phyloP scores from a whole-genome alignment of 192 early-diverging fungal genomes.

The Kappamyces sp. region DNA sequence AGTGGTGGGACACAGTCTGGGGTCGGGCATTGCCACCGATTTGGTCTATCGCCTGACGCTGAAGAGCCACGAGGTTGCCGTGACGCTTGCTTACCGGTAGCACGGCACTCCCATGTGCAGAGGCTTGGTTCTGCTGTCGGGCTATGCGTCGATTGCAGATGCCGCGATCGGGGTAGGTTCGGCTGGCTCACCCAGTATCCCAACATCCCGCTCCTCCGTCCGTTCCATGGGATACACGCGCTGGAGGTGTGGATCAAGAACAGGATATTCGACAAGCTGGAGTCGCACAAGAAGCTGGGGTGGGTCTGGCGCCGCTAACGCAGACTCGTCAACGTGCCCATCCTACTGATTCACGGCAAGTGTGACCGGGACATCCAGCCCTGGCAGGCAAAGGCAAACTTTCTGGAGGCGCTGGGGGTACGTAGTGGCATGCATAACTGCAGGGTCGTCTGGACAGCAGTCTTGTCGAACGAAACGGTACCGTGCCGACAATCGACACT shows the following conservation, averaged over 20 bases:
- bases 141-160: constrained; percentile 41
- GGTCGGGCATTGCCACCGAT: constrained; percentile 30
- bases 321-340: constrained; percentile 18
- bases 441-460: constrained; percentile 8
- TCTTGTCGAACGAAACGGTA: constrained; percentile 1
- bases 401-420: constrained; percentile 9
- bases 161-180: constrained; percentile 28
- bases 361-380: constrained; percentile 40
- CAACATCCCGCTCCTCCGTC: constrained; percentile 35
- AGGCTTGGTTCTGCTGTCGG: constrained; percentile 36
- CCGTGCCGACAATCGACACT: no score
- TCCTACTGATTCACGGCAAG: constrained; percentile 41
- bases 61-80: background rate
- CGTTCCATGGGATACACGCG: constrained; percentile 24
- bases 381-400: constrained; percentile 24
- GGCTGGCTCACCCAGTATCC: constrained; percentile 18
- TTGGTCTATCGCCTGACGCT: constrained; percentile 27
- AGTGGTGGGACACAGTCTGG: constrained; percentile 43
- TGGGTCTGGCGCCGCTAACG: background rate
- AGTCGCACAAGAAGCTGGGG: constrained; percentile 27
- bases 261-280: constrained; percentile 33
- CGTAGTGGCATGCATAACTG: background rate
- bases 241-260: constrained; percentile 25
- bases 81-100: background rate
- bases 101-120: constrained; percentile 15